These are phyloP conservation scores for Basipetospora chlamydospora DNA, from an alignment of 2,329 filamentous ascomycete genomes.

Conservation along the genomic window DNA sequence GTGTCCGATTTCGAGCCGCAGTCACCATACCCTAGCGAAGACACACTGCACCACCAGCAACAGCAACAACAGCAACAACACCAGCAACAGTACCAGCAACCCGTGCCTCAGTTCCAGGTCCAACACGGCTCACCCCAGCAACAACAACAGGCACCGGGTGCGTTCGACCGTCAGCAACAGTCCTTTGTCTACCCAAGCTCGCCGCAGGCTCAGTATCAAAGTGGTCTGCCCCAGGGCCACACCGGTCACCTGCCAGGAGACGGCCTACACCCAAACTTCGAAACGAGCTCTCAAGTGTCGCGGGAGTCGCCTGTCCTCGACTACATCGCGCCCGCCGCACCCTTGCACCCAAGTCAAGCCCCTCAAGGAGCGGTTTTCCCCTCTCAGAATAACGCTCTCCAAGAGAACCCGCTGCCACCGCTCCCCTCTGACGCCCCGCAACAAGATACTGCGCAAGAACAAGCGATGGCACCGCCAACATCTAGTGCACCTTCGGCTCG, in stretches of 20 bases:
- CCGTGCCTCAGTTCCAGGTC: slow-evolving; percentile 8
- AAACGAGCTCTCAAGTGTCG: slow-evolving; percentile 48
- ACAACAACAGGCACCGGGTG: slow-evolving; percentile 11
- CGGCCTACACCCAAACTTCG: slow-evolving; percentile 29
- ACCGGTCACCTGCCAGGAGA: background rate
- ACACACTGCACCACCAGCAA: slow-evolving; percentile 10
- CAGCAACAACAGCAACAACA: slow-evolving; percentile 16
- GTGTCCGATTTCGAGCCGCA: slow-evolving; percentile 26
- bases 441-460: slow-evolving; percentile 14
- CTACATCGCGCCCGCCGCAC: slow-evolving; percentile 27
- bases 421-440: slow-evolving; percentile 14
- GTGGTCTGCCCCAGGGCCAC: background rate
- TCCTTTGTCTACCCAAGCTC: slow-evolving; percentile 1
- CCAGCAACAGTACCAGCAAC: slow-evolving; percentile 14
- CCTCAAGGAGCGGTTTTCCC: slow-evolving; percentile 18
- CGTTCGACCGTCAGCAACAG: too few relatives aligned
- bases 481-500: slow-evolving; percentile 28
- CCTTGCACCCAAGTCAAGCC: slow-evolving; percentile 25
- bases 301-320: slow-evolving; percentile 43
- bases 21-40: slow-evolving; percentile 2
- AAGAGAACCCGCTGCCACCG: slow-evolving; percentile 1
- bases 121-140: background rate
- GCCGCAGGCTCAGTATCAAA: slow-evolving; percentile 14
- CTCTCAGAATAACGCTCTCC: background rate
- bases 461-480: slow-evolving; percentile 33